Evolutionary conservation across 805 yeast genomes (phyloP), one percentile per base, ranked within the genome.

Genomic region (Tetrapisispora nanseiensis): DNA sequence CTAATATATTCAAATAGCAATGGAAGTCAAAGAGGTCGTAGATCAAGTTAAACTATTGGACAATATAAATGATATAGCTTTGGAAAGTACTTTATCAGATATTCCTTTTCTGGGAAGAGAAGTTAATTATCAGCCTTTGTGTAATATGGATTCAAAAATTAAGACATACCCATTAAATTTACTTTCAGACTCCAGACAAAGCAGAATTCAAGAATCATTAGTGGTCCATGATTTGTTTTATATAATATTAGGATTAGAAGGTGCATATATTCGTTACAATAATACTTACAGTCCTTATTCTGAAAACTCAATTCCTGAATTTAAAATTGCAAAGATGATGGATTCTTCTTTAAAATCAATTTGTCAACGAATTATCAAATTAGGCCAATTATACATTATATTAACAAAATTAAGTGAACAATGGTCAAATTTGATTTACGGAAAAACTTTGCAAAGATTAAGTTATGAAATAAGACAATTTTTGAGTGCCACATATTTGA

Each of bases 311-410:
- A 67, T 71, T 27, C 94, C 95, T 1, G 90, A 82, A 45, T 87
- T 73, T 60, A 72, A 76, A 47, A 73, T 86, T 21, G 80, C 83
- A 33, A 81, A 77, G 49, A 77, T 75, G 44, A 65, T 92, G 52
- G 95, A 86, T 52, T 71, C 82, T 1, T 75, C 87, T 21, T 67
- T 86, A 44, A 82, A 82, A 54, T 82, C 82, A 42, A 70, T 86
- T 13, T 72, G 86, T 9, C 75, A 75, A 51, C 69, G 76, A 40
- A 60, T 87, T 21, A 71, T 76, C 11, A 71, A 69, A 38, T 65
- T 72, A 36, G 95, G 95, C 0, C 78, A 78, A 48, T 70, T 72
- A 57, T 83, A 74, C 55, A 65, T 71, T 22, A 75, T 80, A 1
- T 64, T 92, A 40, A 59, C 60, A 8, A 66, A 74, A 12, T 87